Base-by-base conservation (phyloP, 768 basidiomycete genomes). In the Panaeolus papilionaceus region DNA sequence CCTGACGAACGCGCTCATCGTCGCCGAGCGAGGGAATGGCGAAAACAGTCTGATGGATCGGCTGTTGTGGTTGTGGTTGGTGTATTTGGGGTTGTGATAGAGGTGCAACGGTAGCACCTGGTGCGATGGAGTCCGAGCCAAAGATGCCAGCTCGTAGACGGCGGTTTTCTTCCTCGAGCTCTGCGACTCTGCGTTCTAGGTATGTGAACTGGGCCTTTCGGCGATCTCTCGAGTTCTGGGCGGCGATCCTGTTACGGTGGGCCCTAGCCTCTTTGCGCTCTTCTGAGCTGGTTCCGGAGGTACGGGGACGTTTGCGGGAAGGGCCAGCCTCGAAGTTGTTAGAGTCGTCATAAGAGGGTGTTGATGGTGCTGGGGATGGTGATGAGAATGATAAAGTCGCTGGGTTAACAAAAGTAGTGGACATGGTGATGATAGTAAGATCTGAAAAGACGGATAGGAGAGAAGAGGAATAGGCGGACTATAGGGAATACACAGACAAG, bases 241-340 rank as follows among this genome's bases (percentile, higher is more conserved):
- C 95, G 1, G 95, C 95, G 77, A 96, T 94, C 63, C 95, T 88
- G 79, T 97, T 97, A 66, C 95, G 89, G 80, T 95, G 93, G 16
- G 93, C 94, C 70, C 95, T 86, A 61, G 92, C 93, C 76, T 95
- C 94, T 72, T 88, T 92, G 78, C 92, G 92, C 74, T 94, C 92
- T 69, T 94, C 93, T 0, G 90, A 81, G 6, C 87, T 82, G 28
- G 84, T 61, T 39, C 16, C 63, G 7, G 68, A 85, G 8, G 89
- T 84, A 72, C 93, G 90, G 39, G 87, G 77, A 37, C 93, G 92
- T 76, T 95, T 95, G 71, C 92, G 90, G 37, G 92, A 85, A 14
- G 90, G 87, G 38, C 84, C 84, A 63, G 38, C 65, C 64, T 65
- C 47, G 23, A 49, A 28, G 64, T 65, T 38, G 58, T 61, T 39